A percentile compares a stretch with the other conserved stretches of the same genome.
Evolutionary conservation across 169 alveolate genomes (phyloP).

Genomic region (Plasmodium relictum): DNA sequence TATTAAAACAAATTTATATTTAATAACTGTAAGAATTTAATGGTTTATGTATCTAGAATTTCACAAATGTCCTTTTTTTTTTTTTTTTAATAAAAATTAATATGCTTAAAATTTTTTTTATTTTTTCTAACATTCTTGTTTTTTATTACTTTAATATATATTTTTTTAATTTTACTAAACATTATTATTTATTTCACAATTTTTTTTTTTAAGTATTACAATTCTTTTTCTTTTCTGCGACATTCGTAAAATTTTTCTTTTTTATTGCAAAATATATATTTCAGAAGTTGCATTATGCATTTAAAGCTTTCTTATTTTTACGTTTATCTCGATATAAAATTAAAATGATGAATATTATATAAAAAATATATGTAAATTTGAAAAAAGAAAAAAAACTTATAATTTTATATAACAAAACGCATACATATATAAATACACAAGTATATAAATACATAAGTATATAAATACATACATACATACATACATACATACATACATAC

Average conservation of each 20-base stretch:
- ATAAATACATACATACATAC: too few species aligned
- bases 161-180: neutral
- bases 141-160: neutral
- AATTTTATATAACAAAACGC: too few species aligned
- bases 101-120: neutral
- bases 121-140: neutral
- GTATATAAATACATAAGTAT: too few species aligned
- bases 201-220: neutral
- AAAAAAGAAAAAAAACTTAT: too few species aligned
- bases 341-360: too few species aligned
- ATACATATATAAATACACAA: too few species aligned
- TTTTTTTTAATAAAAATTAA: neutral
- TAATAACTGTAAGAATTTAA: slow-evolving; percentile 2
- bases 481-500: too few species aligned
- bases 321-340: too few species aligned
- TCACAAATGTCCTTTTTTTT: slow-evolving; percentile 17
- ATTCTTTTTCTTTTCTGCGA: neutral
- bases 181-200: neutral
- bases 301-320: neutral
- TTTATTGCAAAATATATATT: too few species aligned
- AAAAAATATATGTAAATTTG: too few species aligned
- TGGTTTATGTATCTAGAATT: slow-evolving; percentile 13
- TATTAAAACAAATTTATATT: slow-evolving; percentile 7
- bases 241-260: too few species aligned
- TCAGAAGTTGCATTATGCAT: too few species aligned